A percentile compares a stretch with the other conserved stretches of the same genome.
phyloP scores from a whole-genome alignment of 768 basidiomycete species.

The Lactarius sp. region DNA sequence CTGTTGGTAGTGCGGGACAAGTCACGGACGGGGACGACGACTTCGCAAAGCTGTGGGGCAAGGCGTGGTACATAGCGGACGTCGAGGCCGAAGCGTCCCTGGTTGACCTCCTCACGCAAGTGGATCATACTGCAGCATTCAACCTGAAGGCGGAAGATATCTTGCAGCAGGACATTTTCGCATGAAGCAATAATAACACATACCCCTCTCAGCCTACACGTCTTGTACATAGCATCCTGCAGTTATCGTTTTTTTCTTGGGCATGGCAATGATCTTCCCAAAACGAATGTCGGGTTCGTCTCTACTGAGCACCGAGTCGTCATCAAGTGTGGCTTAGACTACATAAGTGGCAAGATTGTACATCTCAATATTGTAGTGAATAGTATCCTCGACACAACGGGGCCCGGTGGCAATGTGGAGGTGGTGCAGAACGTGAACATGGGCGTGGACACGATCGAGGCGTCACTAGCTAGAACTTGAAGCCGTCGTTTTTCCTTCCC shows the following conservation, averaged over 20 bases:
- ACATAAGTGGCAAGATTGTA: no score
- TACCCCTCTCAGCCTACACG: not conserved
- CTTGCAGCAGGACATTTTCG: conserved; percentile 16
- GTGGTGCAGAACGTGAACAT: not conserved
- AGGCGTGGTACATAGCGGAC: not conserved
- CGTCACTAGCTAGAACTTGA: conserved; percentile 21
- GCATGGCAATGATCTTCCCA: no score
- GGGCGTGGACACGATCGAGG: conserved; percentile 8
- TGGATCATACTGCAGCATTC: not conserved
- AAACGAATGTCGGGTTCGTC: no score
- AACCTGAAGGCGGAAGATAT: conserved; percentile 14
- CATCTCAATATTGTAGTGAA: not conserved
- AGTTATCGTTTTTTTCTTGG: no score
- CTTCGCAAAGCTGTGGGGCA: conserved; percentile 1
- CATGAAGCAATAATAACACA: not conserved
- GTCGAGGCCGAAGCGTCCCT: not conserved
- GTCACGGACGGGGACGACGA: not conserved
- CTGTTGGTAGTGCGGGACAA: not conserved
- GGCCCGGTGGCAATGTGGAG: not conserved
- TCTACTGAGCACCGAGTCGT: not conserved
- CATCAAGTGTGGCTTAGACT: not conserved
- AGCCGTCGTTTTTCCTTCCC: conserved; percentile 14
- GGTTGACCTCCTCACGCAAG: conserved; percentile 6
- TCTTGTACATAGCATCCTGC: not conserved
- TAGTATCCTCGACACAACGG: no score